Percentiles rank a stretch among this genome's conserved stretches.
These are phyloP conservation scores for Geotrichum aggregatum DNA, from an alignment of 1,139 yeast species.

Conservation along the genomic window DNA sequence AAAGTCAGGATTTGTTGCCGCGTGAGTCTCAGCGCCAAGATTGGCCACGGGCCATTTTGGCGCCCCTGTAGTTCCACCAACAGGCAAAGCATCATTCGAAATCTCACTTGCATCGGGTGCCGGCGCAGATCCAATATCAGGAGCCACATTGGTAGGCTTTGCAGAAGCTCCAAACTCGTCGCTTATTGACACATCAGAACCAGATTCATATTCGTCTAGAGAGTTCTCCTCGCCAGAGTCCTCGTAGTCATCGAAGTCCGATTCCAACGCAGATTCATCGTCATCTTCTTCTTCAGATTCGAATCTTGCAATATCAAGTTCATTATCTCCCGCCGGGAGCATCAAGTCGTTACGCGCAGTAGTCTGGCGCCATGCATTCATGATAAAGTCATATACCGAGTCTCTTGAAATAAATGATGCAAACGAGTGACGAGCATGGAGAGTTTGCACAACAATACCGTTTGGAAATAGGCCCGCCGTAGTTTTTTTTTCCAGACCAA, in stretches of 20 bases:
- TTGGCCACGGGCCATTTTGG: constrained; percentile 36
- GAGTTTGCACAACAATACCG: constrained; percentile 70
- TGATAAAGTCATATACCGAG: constrained; percentile 63
- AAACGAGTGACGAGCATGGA: constrained; percentile 62
- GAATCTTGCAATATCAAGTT: background rate
- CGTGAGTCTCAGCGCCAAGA: constrained; percentile 56
- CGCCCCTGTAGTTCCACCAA: background rate
- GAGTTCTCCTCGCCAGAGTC: constrained; percentile 26
- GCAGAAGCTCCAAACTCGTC: constrained; percentile 28
- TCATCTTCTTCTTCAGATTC: background rate
- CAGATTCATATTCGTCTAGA: background rate
- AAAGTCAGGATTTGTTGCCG: constrained; percentile 50
- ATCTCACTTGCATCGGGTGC: constrained; percentile 7
- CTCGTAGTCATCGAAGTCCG: constrained; percentile 24
- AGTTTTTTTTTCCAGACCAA: constrained; percentile 67
- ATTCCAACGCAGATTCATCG: constrained; percentile 24
- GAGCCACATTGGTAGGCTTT: constrained; percentile 8
- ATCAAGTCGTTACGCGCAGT: constrained; percentile 20
- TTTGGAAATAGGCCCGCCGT: constrained; percentile 92
- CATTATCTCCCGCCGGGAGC: background rate
- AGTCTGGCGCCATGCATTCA: constrained; percentile 39
- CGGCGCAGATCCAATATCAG: constrained; percentile 26
- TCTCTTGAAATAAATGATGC: constrained; percentile 88
- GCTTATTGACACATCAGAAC: constrained; percentile 17
- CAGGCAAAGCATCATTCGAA: constrained; percentile 18